A percentile compares a stretch with the other conserved stretches of the same genome.
These are phyloP conservation scores for Kazachstania kunashirensis DNA, from an alignment of 805 yeast species.

Conservation along the genomic window DNA sequence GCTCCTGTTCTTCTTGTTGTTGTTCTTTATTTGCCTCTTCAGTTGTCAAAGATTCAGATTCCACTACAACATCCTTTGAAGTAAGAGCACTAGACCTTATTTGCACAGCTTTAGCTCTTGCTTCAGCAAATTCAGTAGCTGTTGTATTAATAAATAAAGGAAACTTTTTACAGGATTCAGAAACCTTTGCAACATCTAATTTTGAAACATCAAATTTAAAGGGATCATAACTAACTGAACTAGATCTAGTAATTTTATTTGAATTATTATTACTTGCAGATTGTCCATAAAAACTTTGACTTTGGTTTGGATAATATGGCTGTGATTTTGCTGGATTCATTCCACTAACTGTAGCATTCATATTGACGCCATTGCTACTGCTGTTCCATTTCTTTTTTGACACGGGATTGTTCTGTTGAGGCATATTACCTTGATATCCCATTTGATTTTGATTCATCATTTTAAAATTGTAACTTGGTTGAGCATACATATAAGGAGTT, in stretches of 20 bases:
- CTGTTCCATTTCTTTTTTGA: conserved; percentile 22
- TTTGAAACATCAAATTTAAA: conserved; percentile 23
- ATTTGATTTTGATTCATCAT: conserved; percentile 25
- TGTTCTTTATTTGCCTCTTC: neutral
- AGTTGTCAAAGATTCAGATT: too few species aligned
- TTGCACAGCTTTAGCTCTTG: conserved; percentile 20
- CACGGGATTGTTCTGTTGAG: conserved; percentile 11
- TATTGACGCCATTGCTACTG: conserved; percentile 2
- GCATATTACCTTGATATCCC: conserved; percentile 16
- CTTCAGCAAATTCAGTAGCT: conserved; percentile 26
- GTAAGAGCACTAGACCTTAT: too few species aligned
- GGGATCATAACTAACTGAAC: conserved; percentile 13
- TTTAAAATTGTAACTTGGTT: conserved; percentile 21
- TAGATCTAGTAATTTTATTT: conserved; percentile 2
- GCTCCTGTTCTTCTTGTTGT: too few species aligned
- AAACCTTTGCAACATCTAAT: conserved; percentile 4
- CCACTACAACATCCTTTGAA: too few species aligned
- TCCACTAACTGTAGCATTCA: conserved; percentile 1
- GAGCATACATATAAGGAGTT: conserved; percentile 23
- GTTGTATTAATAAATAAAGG: conserved; percentile 27
- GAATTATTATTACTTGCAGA: conserved; percentile 1
- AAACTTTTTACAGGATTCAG: conserved; percentile 12
- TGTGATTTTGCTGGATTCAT: conserved; percentile 10
- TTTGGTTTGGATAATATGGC: conserved; percentile 11
- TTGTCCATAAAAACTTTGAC: conserved; percentile 7